Base-by-base conservation (phyloP, 306 rosid genomes). In the Prunus fruticosa region DNA sequence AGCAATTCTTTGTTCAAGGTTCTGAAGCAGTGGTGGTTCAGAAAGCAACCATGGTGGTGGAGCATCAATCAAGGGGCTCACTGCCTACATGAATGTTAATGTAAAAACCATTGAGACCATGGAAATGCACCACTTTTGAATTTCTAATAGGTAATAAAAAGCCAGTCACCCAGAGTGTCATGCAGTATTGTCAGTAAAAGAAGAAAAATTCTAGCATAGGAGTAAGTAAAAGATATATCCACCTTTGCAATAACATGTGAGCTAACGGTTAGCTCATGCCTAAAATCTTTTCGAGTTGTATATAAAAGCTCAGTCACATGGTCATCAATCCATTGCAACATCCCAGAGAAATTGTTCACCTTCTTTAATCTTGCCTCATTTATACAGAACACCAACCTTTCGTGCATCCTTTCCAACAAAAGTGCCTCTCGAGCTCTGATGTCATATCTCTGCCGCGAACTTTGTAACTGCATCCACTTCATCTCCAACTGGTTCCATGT, bases 301-400 rank as follows among this genome's bases (percentile, higher is more conserved):
- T 58, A 73, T 27, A 73, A 16, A 60, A 73, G 77, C 77, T 73
- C 77, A 16, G 68, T 73, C 77, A 73, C 77, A 73, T 73, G 77
- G 51, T 73, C 77, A 58, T 73, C 67, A 27, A 73, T 49, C 77
- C 68, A 73, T 46, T 45, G 56, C 77, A 73, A 73, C 67, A 73
- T 23, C 77, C 69, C 46, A 47, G 77, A 25, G 28, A 58, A 60
- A 60, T 62, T 25, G 16, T 60, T 64, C 47, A 64, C 69, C 49
- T 18, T 49, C 69, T 25, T 73, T 16, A 30, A 4, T 46, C 68
- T 45, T 45, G 53, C 57, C 58, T 73, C 77, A 73, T 73, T 73
- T 45, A 73, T 22, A 73, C 34, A 46, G 4, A 45, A 60, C 27
- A 46, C 68, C 77, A 73, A 50, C 58, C 77, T 64, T 73, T 73